Evolutionary conservation across 164 flowering plant genomes (phyloP).

Genomic region (Amborella trichopoda): DNA sequence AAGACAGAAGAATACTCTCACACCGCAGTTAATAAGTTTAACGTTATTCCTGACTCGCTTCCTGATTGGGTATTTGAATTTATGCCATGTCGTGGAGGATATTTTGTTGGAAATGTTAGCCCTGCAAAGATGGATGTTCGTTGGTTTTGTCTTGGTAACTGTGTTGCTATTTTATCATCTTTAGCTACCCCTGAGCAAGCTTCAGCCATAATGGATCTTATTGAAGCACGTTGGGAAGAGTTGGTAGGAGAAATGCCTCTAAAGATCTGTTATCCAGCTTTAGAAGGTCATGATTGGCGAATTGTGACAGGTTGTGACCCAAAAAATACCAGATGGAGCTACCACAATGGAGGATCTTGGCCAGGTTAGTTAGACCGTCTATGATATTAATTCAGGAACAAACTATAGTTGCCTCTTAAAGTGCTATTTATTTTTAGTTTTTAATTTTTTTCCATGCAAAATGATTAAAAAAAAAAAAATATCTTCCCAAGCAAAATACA

Average conservation of each 20-base stretch:
- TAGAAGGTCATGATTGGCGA: constrained; percentile 78
- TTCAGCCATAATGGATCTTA: constrained; percentile 74
- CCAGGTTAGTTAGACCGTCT: constrained; percentile 77
- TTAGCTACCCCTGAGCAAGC: constrained; percentile 87
- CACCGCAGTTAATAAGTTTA: constrained; percentile 76
- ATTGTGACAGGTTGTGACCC: constrained; percentile 80
- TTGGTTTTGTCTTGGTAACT: constrained; percentile 84
- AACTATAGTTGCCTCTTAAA: too few species aligned
- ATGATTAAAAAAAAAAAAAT: too few species aligned
- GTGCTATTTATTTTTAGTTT: too few species aligned
- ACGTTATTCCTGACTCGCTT: constrained; percentile 64
- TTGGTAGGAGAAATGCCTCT: constrained; percentile 85
- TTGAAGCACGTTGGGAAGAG: constrained; percentile 76
- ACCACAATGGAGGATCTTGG: constrained; percentile 94
- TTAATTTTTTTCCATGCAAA: too few species aligned
- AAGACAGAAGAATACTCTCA: constrained; percentile 83
- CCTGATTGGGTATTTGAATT: constrained; percentile 7
- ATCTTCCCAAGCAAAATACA: too few species aligned
- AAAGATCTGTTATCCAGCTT: constrained; percentile 71
- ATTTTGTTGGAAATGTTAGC: constrained; percentile 72
- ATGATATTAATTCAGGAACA: too few species aligned
- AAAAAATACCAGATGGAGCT: constrained; percentile 87
- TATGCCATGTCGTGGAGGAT: constrained; percentile 60
- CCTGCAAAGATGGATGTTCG: constrained; percentile 87
- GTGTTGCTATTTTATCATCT: constrained; percentile 69